Base-by-base conservation (phyloP, 495 filamentous ascomycete species). In the Neurospora sp. region DNA sequence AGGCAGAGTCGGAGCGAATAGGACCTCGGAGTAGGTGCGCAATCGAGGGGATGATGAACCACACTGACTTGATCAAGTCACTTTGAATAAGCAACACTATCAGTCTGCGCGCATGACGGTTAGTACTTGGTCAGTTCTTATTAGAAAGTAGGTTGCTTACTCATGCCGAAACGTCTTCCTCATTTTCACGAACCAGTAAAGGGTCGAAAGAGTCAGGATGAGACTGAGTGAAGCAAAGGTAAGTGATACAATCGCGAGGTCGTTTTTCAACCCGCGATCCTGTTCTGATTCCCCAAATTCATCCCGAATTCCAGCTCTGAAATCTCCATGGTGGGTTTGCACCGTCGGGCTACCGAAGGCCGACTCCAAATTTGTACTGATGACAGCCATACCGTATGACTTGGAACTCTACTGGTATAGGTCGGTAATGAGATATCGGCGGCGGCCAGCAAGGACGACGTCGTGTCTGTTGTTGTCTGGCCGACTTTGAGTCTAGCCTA, bases 151-250 rank as follows among this genome's bases (percentile, higher is more conserved):
- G 40, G 35, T 8, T 22, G 79, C 86, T 82, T 87, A 91, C 91
- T 90, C 89, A 78, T 93, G 92, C 69, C 92, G 87, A 79, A 93
- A 94, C 65, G 83, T 88, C 77, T 89, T 86, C 75, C 88, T 85
- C 91, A 94, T 94, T 76, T 87, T 87, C 53, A 87, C 81, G 80
- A 94, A 92, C 90, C 90, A 93, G 79, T 91, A 93, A 69, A 90
- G 82, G 22, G 88, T 81, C 53, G 84, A 76, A 7, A 89, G 72
- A 0, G 84, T 83, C 16, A 85, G 80, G 9, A 86, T 20, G 35
- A 91, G 78, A 73, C 88, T 90, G 79, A 91, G 74, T 1, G 83
- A 78, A 27, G 85, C 78, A 31, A 86, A 74, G 9, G 76, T 59
- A 42, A 80, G 76, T n/a, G 76, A 76, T 8, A 81, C 41, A n/a